Evolutionary conservation across 768 basidiomycete species (phyloP).

Genomic region (Pleurotus djamor): DNA sequence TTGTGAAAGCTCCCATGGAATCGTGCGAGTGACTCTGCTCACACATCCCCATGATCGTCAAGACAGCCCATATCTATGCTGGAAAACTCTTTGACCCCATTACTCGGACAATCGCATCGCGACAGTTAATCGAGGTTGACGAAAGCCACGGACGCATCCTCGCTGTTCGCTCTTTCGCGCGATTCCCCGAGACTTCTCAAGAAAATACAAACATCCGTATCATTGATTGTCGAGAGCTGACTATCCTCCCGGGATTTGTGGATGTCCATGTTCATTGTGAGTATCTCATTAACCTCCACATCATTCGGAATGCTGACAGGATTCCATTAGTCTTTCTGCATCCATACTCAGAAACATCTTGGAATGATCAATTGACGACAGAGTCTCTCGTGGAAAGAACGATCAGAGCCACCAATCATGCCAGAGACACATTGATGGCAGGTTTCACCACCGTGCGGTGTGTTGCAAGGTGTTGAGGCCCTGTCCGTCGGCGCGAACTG

Average conservation of each 20-base stretch:
- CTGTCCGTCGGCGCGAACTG: neutral
- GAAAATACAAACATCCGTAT: constrained; percentile 23
- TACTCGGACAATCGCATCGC: neutral
- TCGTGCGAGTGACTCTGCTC: too few relatives aligned
- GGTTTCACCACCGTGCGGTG: constrained; percentile 66
- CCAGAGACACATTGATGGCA: constrained; percentile 52
- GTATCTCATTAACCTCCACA: constrained; percentile 13
- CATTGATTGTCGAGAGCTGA: constrained; percentile 43
- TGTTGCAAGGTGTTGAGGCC: constrained; percentile 8
- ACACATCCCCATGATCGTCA: too few relatives aligned
- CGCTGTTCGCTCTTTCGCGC: neutral
- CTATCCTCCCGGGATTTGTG: constrained; percentile 56
- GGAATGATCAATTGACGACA: constrained; percentile 60
- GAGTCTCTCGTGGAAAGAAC: constrained; percentile 59
- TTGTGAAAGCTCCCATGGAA: too few relatives aligned
- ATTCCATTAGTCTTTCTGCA: constrained; percentile 51
- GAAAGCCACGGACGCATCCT: neutral
- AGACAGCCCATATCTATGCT: neutral
- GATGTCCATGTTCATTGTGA: constrained; percentile 57
- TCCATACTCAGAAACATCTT: constrained; percentile 56
- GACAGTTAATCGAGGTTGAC: neutral
- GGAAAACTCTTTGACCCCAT: constrained; percentile 5
- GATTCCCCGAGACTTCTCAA: neutral
- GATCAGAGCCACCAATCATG: constrained; percentile 59
- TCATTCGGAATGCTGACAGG: constrained; percentile 1